A percentile compares a stretch with the other conserved stretches of the same genome.
phyloP scores from a whole-genome alignment of 2,329 filamentous ascomycete species.

The Penicillium sp. region DNA sequence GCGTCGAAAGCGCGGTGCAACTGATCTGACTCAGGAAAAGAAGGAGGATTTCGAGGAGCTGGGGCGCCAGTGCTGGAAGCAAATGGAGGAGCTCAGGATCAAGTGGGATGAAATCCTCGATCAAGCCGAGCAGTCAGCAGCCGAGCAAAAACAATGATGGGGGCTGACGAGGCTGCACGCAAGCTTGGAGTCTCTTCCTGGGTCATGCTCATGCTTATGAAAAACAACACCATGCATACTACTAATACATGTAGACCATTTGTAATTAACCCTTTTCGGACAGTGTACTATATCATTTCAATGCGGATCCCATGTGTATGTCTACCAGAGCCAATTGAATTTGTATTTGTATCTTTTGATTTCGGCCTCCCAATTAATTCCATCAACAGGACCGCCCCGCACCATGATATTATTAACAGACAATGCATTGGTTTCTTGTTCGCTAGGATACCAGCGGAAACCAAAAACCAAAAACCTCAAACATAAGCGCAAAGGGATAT shows the following conservation, averaged over 20 bases:
- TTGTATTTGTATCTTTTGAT: conserved; percentile 19
- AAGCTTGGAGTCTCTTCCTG: background rate
- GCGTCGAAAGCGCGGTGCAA: conserved; percentile 62
- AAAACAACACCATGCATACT: background rate
- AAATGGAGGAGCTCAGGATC: conserved; percentile 48
- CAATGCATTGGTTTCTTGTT: conserved; percentile 32
- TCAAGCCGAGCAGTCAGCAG: conserved; percentile 30
- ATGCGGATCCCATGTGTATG: background rate
- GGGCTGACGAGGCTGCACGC: background rate
- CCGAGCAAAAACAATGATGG: conserved; percentile 4
- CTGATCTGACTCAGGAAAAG: conserved; percentile 57
- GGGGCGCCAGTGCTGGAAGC: conserved; percentile 45
- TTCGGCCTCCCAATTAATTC: conserved; percentile 38
- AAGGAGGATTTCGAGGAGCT: conserved; percentile 45
- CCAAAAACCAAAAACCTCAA: conserved; percentile 14
- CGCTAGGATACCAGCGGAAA: conserved; percentile 24
- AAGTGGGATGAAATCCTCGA: conserved; percentile 47
- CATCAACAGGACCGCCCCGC: conserved; percentile 35
- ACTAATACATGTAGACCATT: background rate
- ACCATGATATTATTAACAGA: conserved; percentile 41
- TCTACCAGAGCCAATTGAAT: background rate
- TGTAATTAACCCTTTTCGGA: background rate
- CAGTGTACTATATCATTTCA: conserved; percentile 8
- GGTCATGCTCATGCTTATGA: background rate
- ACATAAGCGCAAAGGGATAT: conserved; percentile 15